Evolutionary conservation across 148 eudicot species (phyloP).

Genomic region (Persicaria tinctoria): DNA sequence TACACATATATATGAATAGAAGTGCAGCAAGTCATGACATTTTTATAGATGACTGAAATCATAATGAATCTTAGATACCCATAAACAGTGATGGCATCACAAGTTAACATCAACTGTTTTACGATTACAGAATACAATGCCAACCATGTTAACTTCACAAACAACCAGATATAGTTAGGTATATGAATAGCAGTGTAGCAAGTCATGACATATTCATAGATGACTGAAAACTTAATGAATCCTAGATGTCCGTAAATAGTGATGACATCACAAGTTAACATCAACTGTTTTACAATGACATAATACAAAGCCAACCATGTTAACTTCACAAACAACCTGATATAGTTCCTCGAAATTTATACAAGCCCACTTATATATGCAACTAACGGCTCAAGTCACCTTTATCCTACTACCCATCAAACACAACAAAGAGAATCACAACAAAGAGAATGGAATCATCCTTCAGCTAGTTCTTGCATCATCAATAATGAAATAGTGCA

Average conservation of each 20-base stretch:
- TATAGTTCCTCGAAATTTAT: neutral
- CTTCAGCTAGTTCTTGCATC: neutral
- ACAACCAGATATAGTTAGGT: too few species aligned
- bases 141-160: neutral
- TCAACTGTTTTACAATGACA: neutral
- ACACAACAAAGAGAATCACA: too few species aligned
- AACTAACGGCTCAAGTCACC: neutral
- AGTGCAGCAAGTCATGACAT: too few species aligned
- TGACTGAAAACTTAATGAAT: neutral
- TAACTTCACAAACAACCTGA: neutral
- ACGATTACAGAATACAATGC: too few species aligned
- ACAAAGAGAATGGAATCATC: constrained; percentile 1
- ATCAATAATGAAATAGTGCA: neutral
- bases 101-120: too few species aligned
- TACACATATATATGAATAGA: too few species aligned
- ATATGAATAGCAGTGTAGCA: too few species aligned
- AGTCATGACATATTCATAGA: too few species aligned
- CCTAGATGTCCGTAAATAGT: neutral
- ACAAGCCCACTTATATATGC: constrained; percentile 1
- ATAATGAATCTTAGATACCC: too few species aligned
- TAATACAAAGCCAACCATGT: neutral
- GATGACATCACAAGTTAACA: neutral
- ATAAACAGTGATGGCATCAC: too few species aligned
- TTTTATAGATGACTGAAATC: too few species aligned
- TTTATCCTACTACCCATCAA: constrained; percentile 4